phyloP scores from a whole-genome alignment of 129 eudicot species.

The Flaveria brownii region DNA sequence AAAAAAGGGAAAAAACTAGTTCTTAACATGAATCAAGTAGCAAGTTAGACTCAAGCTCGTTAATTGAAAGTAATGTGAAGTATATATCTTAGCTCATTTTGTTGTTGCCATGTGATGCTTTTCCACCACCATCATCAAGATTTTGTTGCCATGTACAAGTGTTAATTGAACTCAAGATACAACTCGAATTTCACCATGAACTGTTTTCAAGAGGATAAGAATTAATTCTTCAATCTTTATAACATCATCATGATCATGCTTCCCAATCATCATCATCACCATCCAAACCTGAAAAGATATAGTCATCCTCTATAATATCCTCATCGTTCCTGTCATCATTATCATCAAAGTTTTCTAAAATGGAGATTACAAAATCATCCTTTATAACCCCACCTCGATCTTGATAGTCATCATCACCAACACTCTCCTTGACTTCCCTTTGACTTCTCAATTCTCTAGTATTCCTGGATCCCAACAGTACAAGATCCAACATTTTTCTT shows the following conservation, averaged over 20 bases:
- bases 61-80: too few species aligned
- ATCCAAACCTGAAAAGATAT: conserved; percentile 15
- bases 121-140: background rate
- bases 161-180: background rate
- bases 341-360: conserved; percentile 40
- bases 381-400: conserved; percentile 28
- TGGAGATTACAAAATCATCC: conserved; percentile 55
- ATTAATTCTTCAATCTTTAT: background rate
- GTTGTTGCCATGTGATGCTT: background rate
- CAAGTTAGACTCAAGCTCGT: too few species aligned
- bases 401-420: conserved; percentile 17
- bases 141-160: background rate
- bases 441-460: conserved; percentile 50
- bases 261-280: too few species aligned
- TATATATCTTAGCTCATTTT: background rate
- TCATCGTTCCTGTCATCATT: conserved; percentile 4
- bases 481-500: conserved; percentile 76
- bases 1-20: background rate
- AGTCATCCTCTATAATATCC: conserved; percentile 9
- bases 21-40: background rate
- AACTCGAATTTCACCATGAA: background rate
- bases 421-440: conserved; percentile 39
- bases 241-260: too few species aligned
- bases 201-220: background rate
- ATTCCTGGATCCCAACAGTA: conserved; percentile 56